Base-by-base conservation (phyloP, 495 filamentous ascomycete species). In the Lepidopterella palustris region DNA sequence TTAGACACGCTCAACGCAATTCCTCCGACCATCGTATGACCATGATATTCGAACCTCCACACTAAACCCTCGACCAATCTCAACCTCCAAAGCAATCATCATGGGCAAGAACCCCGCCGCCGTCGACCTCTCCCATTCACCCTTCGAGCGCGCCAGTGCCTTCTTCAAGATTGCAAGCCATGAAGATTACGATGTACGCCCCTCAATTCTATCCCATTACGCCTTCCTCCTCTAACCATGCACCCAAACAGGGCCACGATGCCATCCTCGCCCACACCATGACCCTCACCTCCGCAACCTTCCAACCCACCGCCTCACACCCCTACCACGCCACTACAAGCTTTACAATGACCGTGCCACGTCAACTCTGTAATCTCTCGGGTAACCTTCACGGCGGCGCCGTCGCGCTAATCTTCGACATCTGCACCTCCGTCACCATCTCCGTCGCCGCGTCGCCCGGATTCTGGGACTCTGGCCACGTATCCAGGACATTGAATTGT, bases 371-470 rank as follows among this genome's bases (percentile, higher is more conserved):
- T 52, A 75, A 75, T 57, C 53, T 58, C 39, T 50, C 62, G 1
- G 67, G 68, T 0, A 71, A 64, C 31, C 65, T 75, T 13, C 73
- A 75, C 59, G 73, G 72, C 39, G 71, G 68, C 11, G 64, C 66
- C 29, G 66, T 69, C 11, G 62, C 70, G 4, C 58, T 67, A 0
- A 71, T 73, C 40, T 73, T 70, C 66, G 73, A 75, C 59, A 62
- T 73, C 35, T 68, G 63, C 55, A 73, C 73, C 13, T 66, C 62
- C 18, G 58, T 68, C 8, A 58, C 69, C 1, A 48, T 75, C 20
- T 49, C 56, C 20, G 56, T 62, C 8, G 52, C 61, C 50, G 53
- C 66, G 18, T 64, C 42, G 18, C 47, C 58, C 18, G 70, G 63
- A 11, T 68, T 66, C 59, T 75, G 70, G 70, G 57, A 72, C 40